Evolutionary conservation across 257 asterid genomes (phyloP), one percentile per base, ranked within the genome.

Genomic region (Solanum acaule): DNA sequence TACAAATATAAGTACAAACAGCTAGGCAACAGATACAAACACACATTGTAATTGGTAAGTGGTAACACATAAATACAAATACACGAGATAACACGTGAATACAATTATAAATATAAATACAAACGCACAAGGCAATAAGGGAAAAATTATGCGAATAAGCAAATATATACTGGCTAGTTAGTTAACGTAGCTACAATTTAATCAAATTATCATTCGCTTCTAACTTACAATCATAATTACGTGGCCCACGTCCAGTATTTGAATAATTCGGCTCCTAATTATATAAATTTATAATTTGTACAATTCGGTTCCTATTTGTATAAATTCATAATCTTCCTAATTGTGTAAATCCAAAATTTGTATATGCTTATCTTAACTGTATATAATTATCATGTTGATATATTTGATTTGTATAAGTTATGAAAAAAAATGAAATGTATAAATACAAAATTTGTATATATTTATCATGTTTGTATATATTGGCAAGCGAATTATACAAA

Each of bases 201-300:
- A 56, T 56, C 23, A 56, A 20, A 56, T 56, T 56, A 56, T 16
- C 65, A 56, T 40, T 40, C 14, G 46, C 65, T 0, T 7, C 4
- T 6, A 56, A 56, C 5, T 56, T 56, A 56, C 11, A 56, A 20
- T 56, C 11, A 18, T 20, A 56, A 20, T 56, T 56, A 56, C 0
- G 2, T 56, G 25, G 2, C n/a, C 11, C 11, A 7, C 5, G 0
- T 20, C 0, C 2, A 7, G 5, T 7, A 20, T 20, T 20, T 22
- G 65, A 7, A 20, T 56, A 56, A 7, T 56, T 52, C 10, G 4
- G 2, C 65, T 56, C 65, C 11, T 56, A 56, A 56, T 15, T 15
- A 5, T 49, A 49, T 49, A 49, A 49, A 49, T 49, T 15, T 49
- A 49, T 14, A 49, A 49, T 49, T 49, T 49, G 22, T 49, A 49